phyloP scores from a whole-genome alignment of 2,329 filamentous ascomycete genomes.

The Venturia nashicola region DNA sequence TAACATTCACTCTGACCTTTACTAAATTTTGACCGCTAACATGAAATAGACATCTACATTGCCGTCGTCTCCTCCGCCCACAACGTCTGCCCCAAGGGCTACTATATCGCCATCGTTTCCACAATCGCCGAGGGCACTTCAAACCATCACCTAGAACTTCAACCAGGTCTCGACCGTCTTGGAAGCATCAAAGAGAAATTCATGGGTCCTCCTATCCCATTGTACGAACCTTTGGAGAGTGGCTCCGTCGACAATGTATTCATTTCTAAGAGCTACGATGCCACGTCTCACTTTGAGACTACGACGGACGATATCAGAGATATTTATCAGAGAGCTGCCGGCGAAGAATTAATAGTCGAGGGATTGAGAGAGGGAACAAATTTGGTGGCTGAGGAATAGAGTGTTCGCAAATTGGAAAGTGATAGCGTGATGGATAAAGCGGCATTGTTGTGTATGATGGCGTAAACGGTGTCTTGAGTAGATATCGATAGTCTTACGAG shows the following conservation, averaged over 20 bases:
- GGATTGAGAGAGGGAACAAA: slow-evolving; percentile 64
- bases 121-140: slow-evolving; percentile 86
- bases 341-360: slow-evolving; percentile 79
- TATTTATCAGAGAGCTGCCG: slow-evolving; percentile 73
- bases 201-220: slow-evolving; percentile 81
- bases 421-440: neutral
- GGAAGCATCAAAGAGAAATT: slow-evolving; percentile 95
- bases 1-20: slow-evolving; percentile 29
- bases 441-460: neutral
- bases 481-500: neutral
- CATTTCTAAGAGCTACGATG: slow-evolving; percentile 97
- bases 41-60: slow-evolving; percentile 72
- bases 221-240: slow-evolving; percentile 81
- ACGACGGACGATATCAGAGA: slow-evolving; percentile 86
- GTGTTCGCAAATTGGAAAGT: neutral
- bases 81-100: slow-evolving; percentile 97
- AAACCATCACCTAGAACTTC: slow-evolving; percentile 93
- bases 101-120: slow-evolving; percentile 97
- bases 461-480: neutral
- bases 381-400: slow-evolving; percentile 9
- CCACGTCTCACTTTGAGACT: slow-evolving; percentile 95
- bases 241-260: slow-evolving; percentile 84
- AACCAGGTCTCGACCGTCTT: slow-evolving; percentile 82
- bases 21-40: slow-evolving; percentile 11
- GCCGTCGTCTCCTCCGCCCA: slow-evolving; percentile 90